Evolutionary conservation across 768 basidiomycete species (phyloP).

Genomic region (Podaxis sp.): DNA sequence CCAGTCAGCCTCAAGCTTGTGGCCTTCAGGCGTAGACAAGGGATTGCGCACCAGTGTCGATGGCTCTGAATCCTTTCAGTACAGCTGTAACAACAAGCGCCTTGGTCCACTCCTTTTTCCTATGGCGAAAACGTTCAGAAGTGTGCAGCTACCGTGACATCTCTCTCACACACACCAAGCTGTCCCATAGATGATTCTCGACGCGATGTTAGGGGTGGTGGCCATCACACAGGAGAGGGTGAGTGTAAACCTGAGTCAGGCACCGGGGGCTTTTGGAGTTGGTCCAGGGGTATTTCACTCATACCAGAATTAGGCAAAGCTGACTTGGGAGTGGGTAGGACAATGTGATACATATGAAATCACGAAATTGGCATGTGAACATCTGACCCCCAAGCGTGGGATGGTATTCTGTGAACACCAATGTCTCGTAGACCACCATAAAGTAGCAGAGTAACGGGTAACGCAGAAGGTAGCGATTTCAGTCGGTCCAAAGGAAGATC

Average conservation of each 20-base stretch:
- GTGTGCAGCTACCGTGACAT: neutral
- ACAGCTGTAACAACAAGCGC: slow-evolving; percentile 69
- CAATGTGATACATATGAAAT: neutral
- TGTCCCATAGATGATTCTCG: slow-evolving; percentile 56
- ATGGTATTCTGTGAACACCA: neutral
- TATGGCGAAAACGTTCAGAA: slow-evolving; percentile 21
- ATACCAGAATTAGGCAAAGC: neutral
- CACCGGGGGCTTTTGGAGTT: neutral
- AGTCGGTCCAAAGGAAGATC: no score
- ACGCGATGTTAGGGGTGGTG: slow-evolving; percentile 17
- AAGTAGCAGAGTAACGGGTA: no score
- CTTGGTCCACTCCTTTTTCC: slow-evolving; percentile 75
- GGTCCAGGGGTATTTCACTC: neutral
- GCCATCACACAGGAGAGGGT: neutral
- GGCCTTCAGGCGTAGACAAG: neutral
- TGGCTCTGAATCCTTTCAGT: slow-evolving; percentile 70
- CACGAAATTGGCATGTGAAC: neutral
- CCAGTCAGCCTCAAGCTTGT: neutral
- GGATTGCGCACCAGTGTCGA: slow-evolving; percentile 67
- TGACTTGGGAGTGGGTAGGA: neutral
- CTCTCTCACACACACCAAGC: slow-evolving; percentile 40
- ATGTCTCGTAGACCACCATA: no score
- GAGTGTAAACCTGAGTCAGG: neutral
- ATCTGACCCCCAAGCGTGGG: neutral
- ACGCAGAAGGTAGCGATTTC: no score